phyloP scores from a whole-genome alignment of 768 basidiomycete genomes.

The Pilatotrama ljubarskyi region DNA sequence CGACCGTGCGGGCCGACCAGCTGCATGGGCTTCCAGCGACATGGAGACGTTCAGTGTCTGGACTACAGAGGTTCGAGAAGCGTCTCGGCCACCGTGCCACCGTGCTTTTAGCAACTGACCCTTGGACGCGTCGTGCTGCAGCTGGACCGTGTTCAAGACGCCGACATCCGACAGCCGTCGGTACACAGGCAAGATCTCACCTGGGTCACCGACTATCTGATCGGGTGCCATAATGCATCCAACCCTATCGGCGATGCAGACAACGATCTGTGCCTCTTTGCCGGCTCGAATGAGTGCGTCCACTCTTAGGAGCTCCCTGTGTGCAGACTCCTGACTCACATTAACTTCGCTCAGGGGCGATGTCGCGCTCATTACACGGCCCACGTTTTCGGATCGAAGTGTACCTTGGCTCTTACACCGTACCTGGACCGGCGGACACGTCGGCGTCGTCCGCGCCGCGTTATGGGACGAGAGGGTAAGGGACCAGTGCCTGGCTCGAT shows the following conservation, averaged over 20 bases:
- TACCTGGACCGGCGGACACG: constrained; percentile 31
- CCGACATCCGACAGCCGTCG: constrained; percentile 67
- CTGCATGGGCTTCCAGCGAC: constrained; percentile 85
- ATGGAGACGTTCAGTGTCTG: constrained; percentile 94
- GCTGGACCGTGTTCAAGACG: constrained; percentile 58
- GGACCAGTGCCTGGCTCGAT: background rate
- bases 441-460: constrained; percentile 34
- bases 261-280: constrained; percentile 54
- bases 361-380: constrained; percentile 31
- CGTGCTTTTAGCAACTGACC: background rate
- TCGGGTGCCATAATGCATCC: constrained; percentile 46
- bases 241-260: constrained; percentile 29
- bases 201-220: constrained; percentile 82
- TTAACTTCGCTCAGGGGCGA: constrained; percentile 29
- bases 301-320: background rate
- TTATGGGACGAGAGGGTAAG: constrained; percentile 36
- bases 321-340: background rate
- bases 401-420: constrained; percentile 33
- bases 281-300: constrained; percentile 73
- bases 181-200: constrained; percentile 54
- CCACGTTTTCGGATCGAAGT: constrained; percentile 24
- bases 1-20: constrained; percentile 32
- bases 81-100: background rate
- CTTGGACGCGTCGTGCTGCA: constrained; percentile 26
- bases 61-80: constrained; percentile 59